These are phyloP conservation scores for Chrysophaeum taylorii DNA, from an alignment of 352 stramenopile genomes.

Conservation along the genomic window DNA sequence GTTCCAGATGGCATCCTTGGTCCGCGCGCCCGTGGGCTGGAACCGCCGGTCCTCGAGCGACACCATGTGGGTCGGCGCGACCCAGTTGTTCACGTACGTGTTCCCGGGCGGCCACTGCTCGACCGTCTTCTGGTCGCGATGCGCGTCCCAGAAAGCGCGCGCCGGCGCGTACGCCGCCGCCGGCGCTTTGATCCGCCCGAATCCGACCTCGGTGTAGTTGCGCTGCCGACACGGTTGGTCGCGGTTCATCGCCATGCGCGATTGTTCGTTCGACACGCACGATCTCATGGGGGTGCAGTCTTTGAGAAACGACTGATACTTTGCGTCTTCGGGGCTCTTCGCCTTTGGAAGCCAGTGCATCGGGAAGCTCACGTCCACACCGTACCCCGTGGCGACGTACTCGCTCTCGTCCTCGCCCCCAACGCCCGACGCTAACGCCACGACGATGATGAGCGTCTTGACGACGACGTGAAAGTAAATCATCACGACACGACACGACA, in stretches of 20 bases:
- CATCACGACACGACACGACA: too few relatives aligned
- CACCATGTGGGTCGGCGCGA: constrained; percentile 49
- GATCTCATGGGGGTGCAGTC: not conserved
- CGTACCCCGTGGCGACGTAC: constrained; percentile 22
- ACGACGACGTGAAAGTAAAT: too few relatives aligned
- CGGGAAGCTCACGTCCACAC: constrained; percentile 24
- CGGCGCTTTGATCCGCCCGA: constrained; percentile 21
- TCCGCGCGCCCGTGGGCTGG: not conserved
- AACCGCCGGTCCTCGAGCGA: constrained; percentile 37
- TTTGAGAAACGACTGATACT: not conserved
- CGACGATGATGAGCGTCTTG: too few relatives aligned
- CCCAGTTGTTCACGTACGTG: constrained; percentile 51
- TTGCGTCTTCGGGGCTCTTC: constrained; percentile 15
- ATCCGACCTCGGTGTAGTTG: constrained; percentile 34
- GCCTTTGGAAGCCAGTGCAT: constrained; percentile 19
- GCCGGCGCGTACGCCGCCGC: constrained; percentile 18
- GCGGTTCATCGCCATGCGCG: constrained; percentile 19
- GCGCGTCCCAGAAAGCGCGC: constrained; percentile 23
- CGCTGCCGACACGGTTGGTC: constrained; percentile 22
- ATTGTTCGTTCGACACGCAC: constrained; percentile 15
- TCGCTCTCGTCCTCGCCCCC: too few relatives aligned
- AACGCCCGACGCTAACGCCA: too few relatives aligned
- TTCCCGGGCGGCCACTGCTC: constrained; percentile 28
- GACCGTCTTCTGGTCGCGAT: constrained; percentile 21
- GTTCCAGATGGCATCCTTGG: constrained; percentile 37